A percentile compares a stretch with the other conserved stretches of the same genome.
Conservation (phyloP, 768 basidiomycete species). For the Ramaria sp. region DNA sequence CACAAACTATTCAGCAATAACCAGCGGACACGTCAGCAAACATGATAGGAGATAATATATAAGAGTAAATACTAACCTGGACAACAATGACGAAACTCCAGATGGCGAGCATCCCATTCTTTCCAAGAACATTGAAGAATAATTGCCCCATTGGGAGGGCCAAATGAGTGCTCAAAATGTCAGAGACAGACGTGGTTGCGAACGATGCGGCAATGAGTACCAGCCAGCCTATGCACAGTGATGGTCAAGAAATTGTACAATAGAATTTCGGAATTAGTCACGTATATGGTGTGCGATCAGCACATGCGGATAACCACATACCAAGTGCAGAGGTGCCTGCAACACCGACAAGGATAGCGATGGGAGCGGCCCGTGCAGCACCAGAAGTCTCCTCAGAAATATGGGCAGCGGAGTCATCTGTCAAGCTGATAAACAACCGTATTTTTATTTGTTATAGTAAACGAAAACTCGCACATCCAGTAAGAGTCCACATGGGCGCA, state of each 20-base stretch:
- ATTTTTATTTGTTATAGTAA: background rate
- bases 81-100: conserved; percentile 66
- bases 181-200: conserved; percentile 43
- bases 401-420: conserved; percentile 70
- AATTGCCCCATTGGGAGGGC: conserved; percentile 67
- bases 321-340: conserved; percentile 40
- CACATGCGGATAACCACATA: background rate
- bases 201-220: conserved; percentile 54
- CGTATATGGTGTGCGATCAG: background rate
- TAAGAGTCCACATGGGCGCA: conserved; percentile 71
- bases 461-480: conserved; percentile 42
- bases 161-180: conserved; percentile 35
- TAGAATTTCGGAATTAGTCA: background rate
- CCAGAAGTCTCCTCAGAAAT: conserved; percentile 63
- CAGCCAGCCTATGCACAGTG: conserved; percentile 45
- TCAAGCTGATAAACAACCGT: background rate
- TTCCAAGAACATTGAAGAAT: conserved; percentile 52
- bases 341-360: conserved; percentile 58
- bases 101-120: conserved; percentile 58
- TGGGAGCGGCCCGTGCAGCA: conserved; percentile 52
- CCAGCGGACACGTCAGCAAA: background rate
- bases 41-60: background rate
- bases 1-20: conserved; percentile 35
- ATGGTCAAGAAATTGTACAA: too few relatives aligned
- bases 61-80: conserved; percentile 23